phyloP scores from a whole-genome alignment of 306 rosid genomes.

The Aeschynomene evenia region DNA sequence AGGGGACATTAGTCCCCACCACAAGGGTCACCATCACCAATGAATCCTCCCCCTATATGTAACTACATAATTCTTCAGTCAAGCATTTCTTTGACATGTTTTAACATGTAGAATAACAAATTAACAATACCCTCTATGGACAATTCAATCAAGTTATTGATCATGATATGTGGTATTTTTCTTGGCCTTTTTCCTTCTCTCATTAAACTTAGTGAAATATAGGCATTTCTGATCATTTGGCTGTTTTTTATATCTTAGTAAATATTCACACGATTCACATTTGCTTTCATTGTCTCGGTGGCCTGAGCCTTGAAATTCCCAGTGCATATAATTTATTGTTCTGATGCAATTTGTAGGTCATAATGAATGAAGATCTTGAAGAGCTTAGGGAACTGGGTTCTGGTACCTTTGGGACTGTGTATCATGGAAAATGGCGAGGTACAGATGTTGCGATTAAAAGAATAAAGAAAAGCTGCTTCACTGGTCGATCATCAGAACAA shows the following conservation, averaged over 20 bases:
- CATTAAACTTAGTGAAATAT: constrained; percentile 3
- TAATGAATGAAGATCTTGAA: constrained; percentile 84
- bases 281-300: constrained; percentile 9
- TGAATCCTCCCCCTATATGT: too few species aligned
- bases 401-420: constrained; percentile 83
- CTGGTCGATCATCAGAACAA: constrained; percentile 71
- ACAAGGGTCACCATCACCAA: too few species aligned
- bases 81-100: constrained; percentile 12
- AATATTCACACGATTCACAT: neutral
- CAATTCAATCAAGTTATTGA: neutral
- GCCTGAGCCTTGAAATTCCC: neutral
- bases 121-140: neutral
- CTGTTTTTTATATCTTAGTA: neutral
- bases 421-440: constrained; percentile 89
- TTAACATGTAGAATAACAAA: neutral
- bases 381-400: constrained; percentile 79
- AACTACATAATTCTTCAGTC: neutral
- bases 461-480: constrained; percentile 73
- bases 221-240: neutral
- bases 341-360: constrained; percentile 46
- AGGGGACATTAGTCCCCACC: too few species aligned
- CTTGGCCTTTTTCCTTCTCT: neutral
- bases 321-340: constrained; percentile 14
- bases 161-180: neutral
- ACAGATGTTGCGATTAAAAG: constrained; percentile 85